Base-by-base conservation (phyloP, 225 moss, liverwort and hornwort genomes). In the Physcomitrium patens region DNA sequence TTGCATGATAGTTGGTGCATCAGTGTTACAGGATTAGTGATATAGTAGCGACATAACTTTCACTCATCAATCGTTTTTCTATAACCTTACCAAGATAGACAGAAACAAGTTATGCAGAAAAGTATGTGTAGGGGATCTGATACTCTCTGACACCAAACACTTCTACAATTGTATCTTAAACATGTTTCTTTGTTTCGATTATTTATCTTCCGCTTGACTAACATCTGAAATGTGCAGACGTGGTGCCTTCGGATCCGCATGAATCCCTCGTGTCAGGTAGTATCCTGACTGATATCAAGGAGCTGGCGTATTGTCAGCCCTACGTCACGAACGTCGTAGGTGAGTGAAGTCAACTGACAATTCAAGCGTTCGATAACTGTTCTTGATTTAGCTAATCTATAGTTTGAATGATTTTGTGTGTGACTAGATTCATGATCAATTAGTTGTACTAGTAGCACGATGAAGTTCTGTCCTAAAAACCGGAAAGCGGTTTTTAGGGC, bases 291-390 rank as follows among this genome's bases (percentile, higher is more conserved):
- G 87, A 85, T 55, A 49, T 81, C 44, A 69, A 78, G 72, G 82
- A 82, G 73, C 85, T 88, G 54, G 75, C 72, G 43, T 64, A 61
- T 77, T 73, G 73, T 72, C 84, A 79, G 60, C 49, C 72, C 54
- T 88, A 85, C 66, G 2, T 27, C 22, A 78, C 77, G n/a, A 88
- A 88, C 66, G 69, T 88, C 62, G 3, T 80, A 62, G 87, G 87
- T 88, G 49, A 70, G 46, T 68, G 22, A 5, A 68, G 31, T 45
- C 15, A 19, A 20, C 16, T 75, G 12, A 47, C 46, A 41, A 12
- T 23, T 31, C 56, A 45, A 4, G 45, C 17, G 42, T 1, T 11
- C 65, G 20, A 51, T 56, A n/a, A n/a, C 37, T 54, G 48, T 16
- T 67, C 10, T 58, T 69, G 10, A 1, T 55, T 47, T 48, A 10